Conservation (phyloP, 176 grass and related monocot genomes). For the Olyra latifolia region DNA sequence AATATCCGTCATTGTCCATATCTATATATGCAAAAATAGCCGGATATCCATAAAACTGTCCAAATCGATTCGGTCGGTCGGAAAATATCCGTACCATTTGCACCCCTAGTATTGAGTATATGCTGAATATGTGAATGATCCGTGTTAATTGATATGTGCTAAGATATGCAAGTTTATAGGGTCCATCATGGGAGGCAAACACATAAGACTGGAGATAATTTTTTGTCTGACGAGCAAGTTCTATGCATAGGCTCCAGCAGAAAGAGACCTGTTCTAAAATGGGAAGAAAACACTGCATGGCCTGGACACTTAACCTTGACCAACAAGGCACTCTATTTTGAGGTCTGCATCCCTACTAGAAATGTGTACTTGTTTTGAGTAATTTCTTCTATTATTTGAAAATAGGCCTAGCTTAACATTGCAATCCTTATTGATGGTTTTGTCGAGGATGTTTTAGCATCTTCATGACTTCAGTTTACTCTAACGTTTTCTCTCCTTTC, state of each 20-base stretch:
- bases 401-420: not conserved
- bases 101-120: no score
- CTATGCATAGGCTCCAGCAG: conserved; percentile 93
- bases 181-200: conserved; percentile 86
- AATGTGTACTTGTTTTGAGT: conserved; percentile 24
- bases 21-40: no score
- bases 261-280: conserved; percentile 96
- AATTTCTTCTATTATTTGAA: not conserved
- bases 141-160: conserved; percentile 27
- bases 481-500: not conserved
- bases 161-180: conserved; percentile 35
- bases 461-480: conserved; percentile 5
- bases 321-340: conserved; percentile 93
- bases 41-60: no score
- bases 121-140: not conserved
- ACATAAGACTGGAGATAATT: conserved; percentile 60
- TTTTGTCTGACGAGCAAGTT: conserved; percentile 71
- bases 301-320: conserved; percentile 91
- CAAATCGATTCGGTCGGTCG: no score
- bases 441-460: conserved; percentile 1
- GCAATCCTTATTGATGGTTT: conserved; percentile 6
- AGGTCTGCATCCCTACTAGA: conserved; percentile 52
- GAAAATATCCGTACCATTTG: no score
- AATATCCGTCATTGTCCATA: no score
- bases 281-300: conserved; percentile 93